These are phyloP conservation scores for Neurospora sp. DNA, from an alignment of 495 filamentous ascomycete species.

Conservation along the genomic window DNA sequence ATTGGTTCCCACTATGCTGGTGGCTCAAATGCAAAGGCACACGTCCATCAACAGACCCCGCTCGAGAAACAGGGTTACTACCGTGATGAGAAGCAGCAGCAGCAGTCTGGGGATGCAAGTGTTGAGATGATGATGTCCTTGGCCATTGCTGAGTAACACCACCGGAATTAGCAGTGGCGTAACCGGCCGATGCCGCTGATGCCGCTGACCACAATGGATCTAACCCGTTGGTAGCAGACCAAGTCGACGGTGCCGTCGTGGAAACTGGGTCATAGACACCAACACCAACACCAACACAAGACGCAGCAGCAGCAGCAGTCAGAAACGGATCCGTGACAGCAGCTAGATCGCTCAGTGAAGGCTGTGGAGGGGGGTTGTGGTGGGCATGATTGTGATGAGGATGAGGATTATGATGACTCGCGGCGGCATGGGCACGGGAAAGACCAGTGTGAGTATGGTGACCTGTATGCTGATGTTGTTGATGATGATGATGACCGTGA, in stretches of 20 bases:
- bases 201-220: neutral
- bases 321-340: slow-evolving; percentile 18
- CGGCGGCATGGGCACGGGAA: neutral
- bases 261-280: neutral
- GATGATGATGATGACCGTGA: neutral
- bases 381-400: neutral
- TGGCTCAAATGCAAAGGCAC: no score
- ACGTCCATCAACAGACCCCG: neutral
- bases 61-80: neutral
- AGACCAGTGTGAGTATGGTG: neutral
- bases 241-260: neutral
- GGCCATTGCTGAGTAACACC: neutral
- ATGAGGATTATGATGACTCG: neutral
- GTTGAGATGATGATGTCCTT: neutral
- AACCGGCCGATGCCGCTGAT: neutral
- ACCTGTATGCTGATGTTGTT: neutral
- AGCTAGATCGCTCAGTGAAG: slow-evolving; percentile 1
- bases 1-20: neutral
- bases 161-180: neutral
- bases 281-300: no score
- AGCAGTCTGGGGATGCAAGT: neutral
- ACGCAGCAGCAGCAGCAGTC: neutral
- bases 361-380: neutral
- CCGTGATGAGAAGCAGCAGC: neutral
- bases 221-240: neutral